These are phyloP conservation scores for Clarireedia hainanense DNA, from an alignment of 2,329 filamentous ascomycete species.

Conservation along the genomic window DNA sequence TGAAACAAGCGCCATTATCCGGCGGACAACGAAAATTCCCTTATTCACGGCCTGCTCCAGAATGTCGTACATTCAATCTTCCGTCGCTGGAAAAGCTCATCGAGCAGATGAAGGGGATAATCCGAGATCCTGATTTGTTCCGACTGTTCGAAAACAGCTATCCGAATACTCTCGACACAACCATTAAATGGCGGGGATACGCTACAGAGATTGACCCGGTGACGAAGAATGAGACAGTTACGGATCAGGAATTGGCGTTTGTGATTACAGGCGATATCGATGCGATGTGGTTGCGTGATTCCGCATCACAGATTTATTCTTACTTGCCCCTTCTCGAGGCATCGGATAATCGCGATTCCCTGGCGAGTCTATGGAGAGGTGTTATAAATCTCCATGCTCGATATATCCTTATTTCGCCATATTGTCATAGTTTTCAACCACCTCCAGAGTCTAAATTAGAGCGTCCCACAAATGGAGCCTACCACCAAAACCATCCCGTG, in stretches of 20 bases:
- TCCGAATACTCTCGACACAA: constrained; percentile 69
- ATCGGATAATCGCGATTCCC: constrained; percentile 45
- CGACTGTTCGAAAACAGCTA: constrained; percentile 66
- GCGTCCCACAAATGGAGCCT: constrained; percentile 52
- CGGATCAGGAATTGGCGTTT: constrained; percentile 55
- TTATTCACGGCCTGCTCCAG: constrained; percentile 66
- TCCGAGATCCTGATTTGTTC: constrained; percentile 69
- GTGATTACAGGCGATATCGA: constrained; percentile 57
- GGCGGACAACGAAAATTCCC: constrained; percentile 64
- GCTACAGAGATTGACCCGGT: constrained; percentile 37
- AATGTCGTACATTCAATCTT: constrained; percentile 76
- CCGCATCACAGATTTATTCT: constrained; percentile 66
- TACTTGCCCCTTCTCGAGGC: constrained; percentile 56
- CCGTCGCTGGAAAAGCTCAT: constrained; percentile 71
- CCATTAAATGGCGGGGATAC: constrained; percentile 58
- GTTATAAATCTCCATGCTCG: constrained; percentile 64
- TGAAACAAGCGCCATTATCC: constrained; percentile 20
- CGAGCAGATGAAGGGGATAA: constrained; percentile 55
- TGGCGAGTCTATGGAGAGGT: constrained; percentile 61
- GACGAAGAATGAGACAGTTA: constrained; percentile 17
- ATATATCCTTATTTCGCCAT: constrained; percentile 63
- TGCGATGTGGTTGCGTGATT: constrained; percentile 86
- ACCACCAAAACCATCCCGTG: constrained; percentile 50
- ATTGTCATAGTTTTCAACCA: constrained; percentile 87
- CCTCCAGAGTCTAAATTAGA: constrained; percentile 64